Conservation (phyloP, 2,329 filamentous ascomycete species). For the Clonostachys sp. region DNA sequence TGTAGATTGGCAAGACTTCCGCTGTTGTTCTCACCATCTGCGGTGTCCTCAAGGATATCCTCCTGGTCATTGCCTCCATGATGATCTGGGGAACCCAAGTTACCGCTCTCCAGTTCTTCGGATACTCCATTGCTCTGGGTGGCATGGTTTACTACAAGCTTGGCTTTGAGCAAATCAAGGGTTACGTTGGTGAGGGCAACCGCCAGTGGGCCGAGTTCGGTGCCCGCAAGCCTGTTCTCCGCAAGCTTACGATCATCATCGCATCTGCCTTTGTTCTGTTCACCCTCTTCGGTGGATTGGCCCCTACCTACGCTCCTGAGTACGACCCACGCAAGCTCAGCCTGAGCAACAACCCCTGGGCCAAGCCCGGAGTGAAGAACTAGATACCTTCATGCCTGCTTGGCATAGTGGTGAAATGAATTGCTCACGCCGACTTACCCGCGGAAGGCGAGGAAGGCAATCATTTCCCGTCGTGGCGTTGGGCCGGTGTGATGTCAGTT, state of each 20-base stretch:
- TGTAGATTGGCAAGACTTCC: constrained; percentile 80
- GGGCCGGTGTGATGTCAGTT: neutral
- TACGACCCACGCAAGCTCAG: constrained; percentile 48
- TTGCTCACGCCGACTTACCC: no score
- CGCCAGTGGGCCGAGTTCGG: constrained; percentile 87
- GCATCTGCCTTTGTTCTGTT: constrained; percentile 61
- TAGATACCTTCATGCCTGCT: no score
- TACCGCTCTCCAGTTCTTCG: constrained; percentile 73
- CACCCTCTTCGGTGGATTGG: constrained; percentile 64
- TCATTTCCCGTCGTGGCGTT: no score
- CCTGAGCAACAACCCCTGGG: neutral
- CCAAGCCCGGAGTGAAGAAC: no score
- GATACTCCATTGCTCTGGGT: constrained; percentile 73
- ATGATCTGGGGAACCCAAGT: constrained; percentile 76
- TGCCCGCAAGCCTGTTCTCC: constrained; percentile 67
- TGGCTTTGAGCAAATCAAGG: constrained; percentile 76
- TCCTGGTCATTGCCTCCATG: constrained; percentile 77
- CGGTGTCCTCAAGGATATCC: constrained; percentile 83
- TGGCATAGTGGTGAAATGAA: no score
- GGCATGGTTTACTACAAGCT: constrained; percentile 84
- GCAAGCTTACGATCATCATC: constrained; percentile 71
- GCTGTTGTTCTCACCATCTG: constrained; percentile 82
- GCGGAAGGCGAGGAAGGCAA: no score
- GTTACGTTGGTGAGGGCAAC: constrained; percentile 66
- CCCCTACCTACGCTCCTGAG: constrained; percentile 52